phyloP scores from a whole-genome alignment of 352 stramenopile genomes.

The Globisporangium parvum region DNA sequence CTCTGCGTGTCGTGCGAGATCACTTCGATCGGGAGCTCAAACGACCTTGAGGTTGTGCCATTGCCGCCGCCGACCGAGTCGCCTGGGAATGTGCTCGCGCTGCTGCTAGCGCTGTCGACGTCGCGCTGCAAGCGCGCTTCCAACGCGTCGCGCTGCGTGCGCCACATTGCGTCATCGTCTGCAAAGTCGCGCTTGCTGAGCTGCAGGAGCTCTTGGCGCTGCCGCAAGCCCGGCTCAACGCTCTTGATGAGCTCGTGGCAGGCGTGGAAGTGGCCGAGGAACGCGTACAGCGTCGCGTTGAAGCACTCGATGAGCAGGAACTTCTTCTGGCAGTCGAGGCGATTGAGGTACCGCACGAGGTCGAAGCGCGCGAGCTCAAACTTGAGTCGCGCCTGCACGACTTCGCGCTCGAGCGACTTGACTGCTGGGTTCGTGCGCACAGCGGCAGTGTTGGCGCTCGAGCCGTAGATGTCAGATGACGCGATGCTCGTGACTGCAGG shows the following conservation, averaged over 20 bases:
- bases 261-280: constrained; percentile 73
- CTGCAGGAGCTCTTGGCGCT: constrained; percentile 70
- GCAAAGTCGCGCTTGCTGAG: constrained; percentile 58
- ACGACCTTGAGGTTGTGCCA: constrained; percentile 21
- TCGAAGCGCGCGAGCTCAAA: constrained; percentile 86
- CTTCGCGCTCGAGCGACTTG: constrained; percentile 59
- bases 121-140: constrained; percentile 50
- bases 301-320: constrained; percentile 80
- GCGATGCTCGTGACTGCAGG: constrained; percentile 10
- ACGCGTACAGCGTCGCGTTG: constrained; percentile 78
- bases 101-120: constrained; percentile 18
- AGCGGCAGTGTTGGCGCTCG: neutral
- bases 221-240: constrained; percentile 56
- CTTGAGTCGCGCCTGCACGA: constrained; percentile 45
- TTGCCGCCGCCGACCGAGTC: constrained; percentile 2
- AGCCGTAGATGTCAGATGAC: constrained; percentile 6
- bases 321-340: constrained; percentile 81
- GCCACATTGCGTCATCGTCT: constrained; percentile 72
- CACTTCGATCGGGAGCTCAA: constrained; percentile 74
- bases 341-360: constrained; percentile 78
- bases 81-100: neutral
- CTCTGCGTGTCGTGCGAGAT: constrained; percentile 62
- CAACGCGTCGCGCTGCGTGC: constrained; percentile 53
- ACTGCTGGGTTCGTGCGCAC: neutral
- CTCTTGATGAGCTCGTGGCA: constrained; percentile 79